These are phyloP conservation scores for Xylaria sp. DNA, from an alignment of 2,329 filamentous ascomycete genomes.

Conservation along the genomic window DNA sequence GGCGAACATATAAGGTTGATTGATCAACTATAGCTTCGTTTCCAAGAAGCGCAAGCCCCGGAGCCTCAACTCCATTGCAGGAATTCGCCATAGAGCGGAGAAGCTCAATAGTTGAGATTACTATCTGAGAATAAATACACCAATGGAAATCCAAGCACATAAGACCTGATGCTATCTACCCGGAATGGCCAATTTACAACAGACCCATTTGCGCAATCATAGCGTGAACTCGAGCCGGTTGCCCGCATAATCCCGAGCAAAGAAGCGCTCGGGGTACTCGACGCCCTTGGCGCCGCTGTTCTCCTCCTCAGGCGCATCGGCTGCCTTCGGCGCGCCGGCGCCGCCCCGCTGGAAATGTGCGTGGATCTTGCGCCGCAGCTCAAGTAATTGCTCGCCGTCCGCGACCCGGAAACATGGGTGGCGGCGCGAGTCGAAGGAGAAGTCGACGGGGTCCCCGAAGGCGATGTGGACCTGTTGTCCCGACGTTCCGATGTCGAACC, in stretches of 20 bases:
- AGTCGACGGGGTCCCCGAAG: conserved; percentile 53
- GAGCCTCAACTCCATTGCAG: background rate
- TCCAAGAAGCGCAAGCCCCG: background rate
- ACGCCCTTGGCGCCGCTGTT: conserved; percentile 59
- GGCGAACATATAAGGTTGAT: too few relatives aligned
- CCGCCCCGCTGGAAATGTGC: conserved; percentile 62
- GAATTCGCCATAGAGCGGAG: background rate
- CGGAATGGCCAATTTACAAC: background rate
- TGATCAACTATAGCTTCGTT: too few relatives aligned
- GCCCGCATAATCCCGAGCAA: conserved; percentile 68
- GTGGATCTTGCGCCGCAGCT: conserved; percentile 61
- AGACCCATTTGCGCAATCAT: conserved; percentile 39
- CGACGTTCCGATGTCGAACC: conserved; percentile 68
- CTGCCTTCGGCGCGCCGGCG: conserved; percentile 61
- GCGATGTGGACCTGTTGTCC: conserved; percentile 69
- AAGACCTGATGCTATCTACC: background rate
- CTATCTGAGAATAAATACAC: background rate
- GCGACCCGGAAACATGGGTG: conserved; percentile 70
- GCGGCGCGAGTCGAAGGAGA: conserved; percentile 54
- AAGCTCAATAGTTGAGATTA: background rate
- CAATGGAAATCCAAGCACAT: background rate
- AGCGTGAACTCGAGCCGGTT: conserved; percentile 65
- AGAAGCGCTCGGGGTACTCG: conserved; percentile 71
- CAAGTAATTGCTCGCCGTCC: conserved; percentile 58
- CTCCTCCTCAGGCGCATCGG: conserved; percentile 65